A percentile compares a stretch with the other conserved stretches of the same genome.
Evolutionary conservation across 2,329 filamentous ascomycete genomes (phyloP).

Genomic region (Bisporella sp.): DNA sequence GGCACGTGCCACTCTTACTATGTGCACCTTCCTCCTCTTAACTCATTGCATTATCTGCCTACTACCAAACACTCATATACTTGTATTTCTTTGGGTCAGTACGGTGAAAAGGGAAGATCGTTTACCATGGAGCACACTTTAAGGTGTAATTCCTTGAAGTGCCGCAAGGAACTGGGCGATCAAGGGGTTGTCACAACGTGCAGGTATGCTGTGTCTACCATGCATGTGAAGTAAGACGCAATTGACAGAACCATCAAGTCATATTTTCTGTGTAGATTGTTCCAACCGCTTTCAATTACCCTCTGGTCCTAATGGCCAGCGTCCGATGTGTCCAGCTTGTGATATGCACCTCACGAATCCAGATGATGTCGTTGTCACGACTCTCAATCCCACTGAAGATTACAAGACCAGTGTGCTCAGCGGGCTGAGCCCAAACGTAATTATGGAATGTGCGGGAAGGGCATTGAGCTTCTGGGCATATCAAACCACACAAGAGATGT

Average conservation of each 20-base stretch:
- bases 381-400: constrained; percentile 74
- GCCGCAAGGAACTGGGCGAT: constrained; percentile 60
- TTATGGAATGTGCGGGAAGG: constrained; percentile 81
- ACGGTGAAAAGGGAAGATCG: too few species aligned
- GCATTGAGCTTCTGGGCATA: constrained; percentile 83
- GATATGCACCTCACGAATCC: constrained; percentile 57
- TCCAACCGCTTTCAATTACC: constrained; percentile 56
- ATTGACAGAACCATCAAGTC: constrained; percentile 40
- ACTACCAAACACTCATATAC: too few species aligned
- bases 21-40: too few species aligned
- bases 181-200: constrained; percentile 83
- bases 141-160: constrained; percentile 75
- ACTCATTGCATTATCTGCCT: too few species aligned
- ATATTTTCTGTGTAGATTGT: constrained; percentile 79
- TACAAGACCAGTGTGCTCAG: constrained; percentile 84
- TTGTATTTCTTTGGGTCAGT: too few species aligned
- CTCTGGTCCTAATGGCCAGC: constrained; percentile 41
- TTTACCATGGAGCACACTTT: constrained; percentile 63
- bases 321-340: constrained; percentile 68
- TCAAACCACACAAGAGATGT: constrained; percentile 80
- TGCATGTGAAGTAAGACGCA: too few species aligned
- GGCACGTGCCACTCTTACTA: too few species aligned
- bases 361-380: constrained; percentile 67
- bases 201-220: constrained; percentile 46
- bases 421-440: constrained; percentile 70